phyloP scores from a whole-genome alignment of 257 asterid genomes.

The Nicotiana attenuata region DNA sequence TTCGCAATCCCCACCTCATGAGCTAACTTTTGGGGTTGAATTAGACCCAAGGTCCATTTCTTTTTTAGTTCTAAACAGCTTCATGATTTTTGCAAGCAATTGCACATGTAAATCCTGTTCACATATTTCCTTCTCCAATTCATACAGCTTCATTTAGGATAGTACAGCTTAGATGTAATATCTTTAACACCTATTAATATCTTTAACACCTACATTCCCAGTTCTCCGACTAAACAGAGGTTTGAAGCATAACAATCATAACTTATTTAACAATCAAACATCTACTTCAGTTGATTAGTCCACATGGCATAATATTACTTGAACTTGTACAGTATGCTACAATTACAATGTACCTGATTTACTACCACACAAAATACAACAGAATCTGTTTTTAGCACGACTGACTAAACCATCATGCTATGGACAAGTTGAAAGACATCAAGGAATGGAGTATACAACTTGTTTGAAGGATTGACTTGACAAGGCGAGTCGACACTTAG shows the following conservation, averaged over 20 bases:
- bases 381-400: background rate
- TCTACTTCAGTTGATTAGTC: background rate
- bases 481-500: too few relatives aligned
- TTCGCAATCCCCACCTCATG: too few relatives aligned
- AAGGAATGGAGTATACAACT: background rate
- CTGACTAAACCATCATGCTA: background rate
- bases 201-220: too few relatives aligned
- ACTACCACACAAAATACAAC: background rate
- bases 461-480: background rate
- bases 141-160: background rate
- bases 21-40: too few relatives aligned
- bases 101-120: too few relatives aligned
- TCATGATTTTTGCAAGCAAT: too few relatives aligned
- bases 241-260: background rate
- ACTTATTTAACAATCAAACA: background rate
- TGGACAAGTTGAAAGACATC: background rate
- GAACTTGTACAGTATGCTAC: background rate
- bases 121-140: background rate
- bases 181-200: background rate
- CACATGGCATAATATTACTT: background rate
- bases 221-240: background rate
- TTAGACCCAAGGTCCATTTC: too few relatives aligned
- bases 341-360: too few relatives aligned
- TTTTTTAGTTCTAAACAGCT: too few relatives aligned
- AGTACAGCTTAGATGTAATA: background rate